A percentile compares a stretch with the other conserved stretches of the same genome.
Evolutionary conservation across 106 monocot genomes (phyloP).

Genomic region (Amphibolis antarctica): DNA sequence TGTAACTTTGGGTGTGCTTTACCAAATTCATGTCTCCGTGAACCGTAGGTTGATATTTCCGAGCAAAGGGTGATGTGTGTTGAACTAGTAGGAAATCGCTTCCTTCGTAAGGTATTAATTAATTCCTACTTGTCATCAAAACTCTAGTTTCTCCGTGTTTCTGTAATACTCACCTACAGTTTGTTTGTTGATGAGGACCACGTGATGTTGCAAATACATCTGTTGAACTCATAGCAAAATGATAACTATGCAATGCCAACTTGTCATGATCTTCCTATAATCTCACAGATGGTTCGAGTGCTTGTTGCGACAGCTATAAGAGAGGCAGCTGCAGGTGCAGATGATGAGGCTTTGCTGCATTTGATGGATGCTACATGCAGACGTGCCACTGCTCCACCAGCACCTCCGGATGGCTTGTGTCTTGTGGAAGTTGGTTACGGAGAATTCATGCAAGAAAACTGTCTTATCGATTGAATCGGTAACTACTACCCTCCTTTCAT

Average conservation of each 20-base stretch:
- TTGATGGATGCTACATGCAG: slow-evolving; percentile 86
- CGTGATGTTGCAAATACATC: too few relatives aligned
- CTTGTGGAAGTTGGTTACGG: slow-evolving; percentile 75
- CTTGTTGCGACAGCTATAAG: slow-evolving; percentile 88
- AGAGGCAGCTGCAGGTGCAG: slow-evolving; percentile 85
- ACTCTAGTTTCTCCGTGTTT: background rate
- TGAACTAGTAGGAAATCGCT: slow-evolving; percentile 88
- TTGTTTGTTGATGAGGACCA: too few relatives aligned
- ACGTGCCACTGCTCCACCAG: slow-evolving; percentile 90
- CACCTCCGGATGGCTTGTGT: slow-evolving; percentile 90
- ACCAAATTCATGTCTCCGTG: background rate
- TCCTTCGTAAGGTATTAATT: slow-evolving; percentile 73
- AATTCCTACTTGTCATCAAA: background rate
- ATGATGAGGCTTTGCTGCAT: slow-evolving; percentile 45
- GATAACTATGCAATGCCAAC: too few relatives aligned
- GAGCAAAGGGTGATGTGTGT: slow-evolving; percentile 67
- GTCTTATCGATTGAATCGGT: slow-evolving; percentile 2
- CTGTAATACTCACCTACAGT: too few relatives aligned
- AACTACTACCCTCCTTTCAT: background rate
- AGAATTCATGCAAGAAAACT: slow-evolving; percentile 32
- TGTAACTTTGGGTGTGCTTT: background rate
- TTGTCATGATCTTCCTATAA: background rate
- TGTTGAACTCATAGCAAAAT: too few relatives aligned
- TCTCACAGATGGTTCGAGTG: slow-evolving; percentile 86
- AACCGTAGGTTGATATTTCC: background rate